These are phyloP conservation scores for Benincasa hispida DNA, from an alignment of 306 rosid species.

Conservation along the genomic window DNA sequence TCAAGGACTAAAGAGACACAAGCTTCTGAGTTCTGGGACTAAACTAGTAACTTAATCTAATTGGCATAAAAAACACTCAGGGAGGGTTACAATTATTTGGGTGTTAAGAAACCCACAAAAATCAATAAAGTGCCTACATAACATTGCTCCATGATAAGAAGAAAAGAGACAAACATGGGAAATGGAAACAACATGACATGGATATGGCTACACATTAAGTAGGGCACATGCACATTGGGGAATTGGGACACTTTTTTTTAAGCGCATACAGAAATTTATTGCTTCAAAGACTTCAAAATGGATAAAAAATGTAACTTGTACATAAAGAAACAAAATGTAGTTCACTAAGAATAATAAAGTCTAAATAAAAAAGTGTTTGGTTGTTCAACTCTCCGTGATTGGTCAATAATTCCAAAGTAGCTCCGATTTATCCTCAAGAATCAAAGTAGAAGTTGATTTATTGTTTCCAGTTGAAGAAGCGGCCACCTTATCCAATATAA, in stretches of 20 bases:
- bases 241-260: background rate
- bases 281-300: background rate
- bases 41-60: background rate
- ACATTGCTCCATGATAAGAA: background rate
- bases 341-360: background rate
- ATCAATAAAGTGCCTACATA: background rate
- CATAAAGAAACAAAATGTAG: background rate
- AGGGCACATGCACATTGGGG: background rate
- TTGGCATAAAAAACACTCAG: background rate
- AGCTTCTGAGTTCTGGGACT: background rate
- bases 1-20: no score
- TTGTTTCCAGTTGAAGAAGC: background rate
- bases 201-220: background rate
- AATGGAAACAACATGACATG: background rate
- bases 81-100: background rate
- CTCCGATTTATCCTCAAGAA: background rate
- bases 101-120: background rate
- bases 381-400: background rate
- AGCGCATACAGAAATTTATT: background rate
- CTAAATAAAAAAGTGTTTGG: background rate
- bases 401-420: background rate
- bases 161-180: background rate
- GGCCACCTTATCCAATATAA: background rate
- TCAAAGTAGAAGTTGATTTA: background rate
- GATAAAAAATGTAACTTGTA: background rate